Conservation (phyloP, 306 rosid species). For the Spatholobus suberectus region DNA sequence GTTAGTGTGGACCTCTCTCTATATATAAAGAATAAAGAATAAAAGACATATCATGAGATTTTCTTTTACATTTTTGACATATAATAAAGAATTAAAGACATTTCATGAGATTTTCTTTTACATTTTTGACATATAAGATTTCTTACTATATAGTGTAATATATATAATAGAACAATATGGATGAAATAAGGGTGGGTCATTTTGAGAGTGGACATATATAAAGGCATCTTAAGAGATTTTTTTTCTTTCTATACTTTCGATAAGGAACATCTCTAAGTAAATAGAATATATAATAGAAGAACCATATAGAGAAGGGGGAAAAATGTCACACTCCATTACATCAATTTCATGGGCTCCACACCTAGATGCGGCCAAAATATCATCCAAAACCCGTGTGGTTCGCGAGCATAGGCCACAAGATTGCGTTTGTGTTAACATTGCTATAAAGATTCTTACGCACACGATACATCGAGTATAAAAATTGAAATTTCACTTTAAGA, state of each 20-base stretch:
- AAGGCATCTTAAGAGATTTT: background rate
- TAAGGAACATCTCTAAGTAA: background rate
- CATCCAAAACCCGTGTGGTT: constrained; percentile 49
- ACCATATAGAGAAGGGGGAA: background rate
- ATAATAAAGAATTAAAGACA: background rate
- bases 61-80: background rate
- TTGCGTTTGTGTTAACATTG: background rate
- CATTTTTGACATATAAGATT: background rate
- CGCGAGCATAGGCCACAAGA: constrained; percentile 21
- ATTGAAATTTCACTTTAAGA: background rate
- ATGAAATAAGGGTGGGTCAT: background rate
- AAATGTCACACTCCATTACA: background rate
- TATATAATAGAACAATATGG: too few species aligned
- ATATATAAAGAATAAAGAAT: too few species aligned
- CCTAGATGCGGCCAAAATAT: constrained; percentile 47
- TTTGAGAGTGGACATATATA: background rate
- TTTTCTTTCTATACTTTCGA: background rate
- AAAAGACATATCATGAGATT: background rate
- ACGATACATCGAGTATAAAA: background rate
- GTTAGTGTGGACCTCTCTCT: constrained; percentile 15
- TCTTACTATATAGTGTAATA: background rate
- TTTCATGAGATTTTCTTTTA: background rate
- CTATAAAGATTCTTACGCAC: background rate
- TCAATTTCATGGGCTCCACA: constrained; percentile 44
- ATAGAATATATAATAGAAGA: background rate